Evolutionary conservation across 768 basidiomycete species (phyloP).

Genomic region (Boletus rufocinnamomeus): DNA sequence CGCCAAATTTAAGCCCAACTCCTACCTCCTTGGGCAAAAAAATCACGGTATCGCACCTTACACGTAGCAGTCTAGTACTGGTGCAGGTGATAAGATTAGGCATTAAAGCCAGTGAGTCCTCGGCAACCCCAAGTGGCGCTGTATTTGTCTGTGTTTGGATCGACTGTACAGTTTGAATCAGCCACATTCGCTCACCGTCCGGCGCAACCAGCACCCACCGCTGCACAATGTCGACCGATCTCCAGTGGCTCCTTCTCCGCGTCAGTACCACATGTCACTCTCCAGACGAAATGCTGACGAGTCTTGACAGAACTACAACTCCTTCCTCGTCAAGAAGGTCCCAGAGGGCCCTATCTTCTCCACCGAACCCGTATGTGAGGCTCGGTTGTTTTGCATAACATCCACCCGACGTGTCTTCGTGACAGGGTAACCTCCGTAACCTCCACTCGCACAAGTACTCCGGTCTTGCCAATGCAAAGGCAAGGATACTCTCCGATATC

Average conservation of each 20-base stretch:
- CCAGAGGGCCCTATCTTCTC: slow-evolving; percentile 78
- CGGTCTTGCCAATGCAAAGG: slow-evolving; percentile 84
- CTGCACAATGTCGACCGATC: slow-evolving; percentile 79
- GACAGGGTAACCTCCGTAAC: slow-evolving; percentile 83
- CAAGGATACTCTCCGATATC: slow-evolving; percentile 27
- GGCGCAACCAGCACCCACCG: slow-evolving; percentile 15
- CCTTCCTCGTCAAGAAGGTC: slow-evolving; percentile 80
- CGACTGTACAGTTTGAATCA: slow-evolving; percentile 36
- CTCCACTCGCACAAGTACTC: slow-evolving; percentile 93
- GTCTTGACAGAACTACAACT: slow-evolving; percentile 67
- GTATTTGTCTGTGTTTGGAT: slow-evolving; percentile 31
- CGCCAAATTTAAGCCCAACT: background rate
- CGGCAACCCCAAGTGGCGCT: background rate
- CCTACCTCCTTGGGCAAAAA: too few relatives aligned
- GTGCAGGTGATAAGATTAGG: background rate
- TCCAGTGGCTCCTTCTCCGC: slow-evolving; percentile 92
- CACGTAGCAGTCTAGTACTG: background rate
- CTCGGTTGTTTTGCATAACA: background rate
- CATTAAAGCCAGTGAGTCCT: background rate
- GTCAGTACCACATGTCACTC: slow-evolving; percentile 46
- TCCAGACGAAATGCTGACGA: background rate
- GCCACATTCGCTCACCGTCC: slow-evolving; percentile 31
- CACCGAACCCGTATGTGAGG: slow-evolving; percentile 69
- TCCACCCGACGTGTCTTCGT: slow-evolving; percentile 8
- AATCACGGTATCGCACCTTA: too few relatives aligned